A percentile compares a stretch with the other conserved stretches of the same genome.
These are phyloP conservation scores for Kodamaea fukazawae DNA, from an alignment of 805 yeast genomes.

Conservation along the genomic window DNA sequence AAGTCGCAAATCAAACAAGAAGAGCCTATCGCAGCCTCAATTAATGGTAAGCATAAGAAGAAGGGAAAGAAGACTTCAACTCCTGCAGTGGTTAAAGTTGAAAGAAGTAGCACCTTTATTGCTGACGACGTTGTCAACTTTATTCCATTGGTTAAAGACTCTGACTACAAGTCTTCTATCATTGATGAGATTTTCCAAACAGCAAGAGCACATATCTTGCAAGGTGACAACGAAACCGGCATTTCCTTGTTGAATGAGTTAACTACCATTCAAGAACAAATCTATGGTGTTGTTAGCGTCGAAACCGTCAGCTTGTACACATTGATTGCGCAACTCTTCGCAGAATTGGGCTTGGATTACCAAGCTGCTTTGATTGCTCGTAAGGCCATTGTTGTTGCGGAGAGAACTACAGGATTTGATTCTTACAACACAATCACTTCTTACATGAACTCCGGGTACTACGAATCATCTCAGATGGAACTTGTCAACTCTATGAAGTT, in stretches of 20 bases:
- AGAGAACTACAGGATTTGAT: conserved; percentile 80
- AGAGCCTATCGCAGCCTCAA: conserved; percentile 18
- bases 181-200: conserved; percentile 75
- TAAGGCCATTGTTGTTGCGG: conserved; percentile 68
- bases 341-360: conserved; percentile 52
- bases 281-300: conserved; percentile 76
- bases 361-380: conserved; percentile 67
- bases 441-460: conserved; percentile 69
- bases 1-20: conserved; percentile 24
- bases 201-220: conserved; percentile 45
- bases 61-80: conserved; percentile 22
- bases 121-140: conserved; percentile 65
- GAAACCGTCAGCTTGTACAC: conserved; percentile 73
- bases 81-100: conserved; percentile 9
- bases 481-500: conserved; percentile 60
- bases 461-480: conserved; percentile 62
- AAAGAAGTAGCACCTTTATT: conserved; percentile 44
- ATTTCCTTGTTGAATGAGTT: conserved; percentile 66
- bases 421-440: conserved; percentile 71
- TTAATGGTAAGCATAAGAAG: conserved; percentile 31
- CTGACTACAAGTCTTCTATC: conserved; percentile 61
- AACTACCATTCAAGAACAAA: conserved; percentile 71
- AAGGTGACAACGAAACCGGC: conserved; percentile 53
- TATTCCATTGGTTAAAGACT: conserved; percentile 72
- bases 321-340: conserved; percentile 62